Conservation (phyloP, 495 filamentous ascomycete genomes). For the Pseudoneurospora amorphoporcata region DNA sequence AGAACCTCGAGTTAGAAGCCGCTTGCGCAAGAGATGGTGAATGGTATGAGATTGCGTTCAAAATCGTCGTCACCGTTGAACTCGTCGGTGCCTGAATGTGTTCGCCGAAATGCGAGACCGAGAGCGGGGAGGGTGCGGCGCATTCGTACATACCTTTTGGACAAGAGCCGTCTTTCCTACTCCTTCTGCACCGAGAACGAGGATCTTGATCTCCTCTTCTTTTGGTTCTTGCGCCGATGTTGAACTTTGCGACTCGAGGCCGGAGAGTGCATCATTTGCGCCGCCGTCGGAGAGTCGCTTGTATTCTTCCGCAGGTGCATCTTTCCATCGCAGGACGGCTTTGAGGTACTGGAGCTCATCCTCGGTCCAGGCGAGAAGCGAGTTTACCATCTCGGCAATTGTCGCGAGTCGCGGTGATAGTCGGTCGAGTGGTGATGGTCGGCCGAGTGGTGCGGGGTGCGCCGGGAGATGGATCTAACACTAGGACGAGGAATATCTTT, state of each 20-base stretch:
- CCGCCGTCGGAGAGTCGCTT: slow-evolving; percentile 1
- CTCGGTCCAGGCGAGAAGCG: slow-evolving; percentile 23
- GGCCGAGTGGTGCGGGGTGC: background rate
- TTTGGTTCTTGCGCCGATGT: background rate
- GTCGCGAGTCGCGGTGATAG: background rate
- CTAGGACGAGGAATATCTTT: background rate
- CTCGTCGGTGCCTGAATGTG: background rate
- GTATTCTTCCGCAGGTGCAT: slow-evolving; percentile 8
- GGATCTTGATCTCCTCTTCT: slow-evolving; percentile 26
- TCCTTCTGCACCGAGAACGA: slow-evolving; percentile 31
- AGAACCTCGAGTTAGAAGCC: background rate
- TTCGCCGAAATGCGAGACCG: background rate
- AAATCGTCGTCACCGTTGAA: background rate
- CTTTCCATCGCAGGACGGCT: slow-evolving; percentile 33
- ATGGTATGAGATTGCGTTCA: background rate
- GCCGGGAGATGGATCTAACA: background rate
- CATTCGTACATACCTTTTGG: slow-evolving; percentile 20
- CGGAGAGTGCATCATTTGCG: background rate
- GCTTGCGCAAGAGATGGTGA: background rate
- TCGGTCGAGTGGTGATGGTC: background rate
- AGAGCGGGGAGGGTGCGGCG: background rate
- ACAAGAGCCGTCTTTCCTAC: slow-evolving; percentile 35
- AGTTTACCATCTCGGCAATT: slow-evolving; percentile 16
- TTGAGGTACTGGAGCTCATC: slow-evolving; percentile 35
- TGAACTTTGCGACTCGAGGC: background rate